A percentile compares a stretch with the other conserved stretches of the same genome.
phyloP scores from a whole-genome alignment of 331 rosid species.

The Pyrus hybrid region DNA sequence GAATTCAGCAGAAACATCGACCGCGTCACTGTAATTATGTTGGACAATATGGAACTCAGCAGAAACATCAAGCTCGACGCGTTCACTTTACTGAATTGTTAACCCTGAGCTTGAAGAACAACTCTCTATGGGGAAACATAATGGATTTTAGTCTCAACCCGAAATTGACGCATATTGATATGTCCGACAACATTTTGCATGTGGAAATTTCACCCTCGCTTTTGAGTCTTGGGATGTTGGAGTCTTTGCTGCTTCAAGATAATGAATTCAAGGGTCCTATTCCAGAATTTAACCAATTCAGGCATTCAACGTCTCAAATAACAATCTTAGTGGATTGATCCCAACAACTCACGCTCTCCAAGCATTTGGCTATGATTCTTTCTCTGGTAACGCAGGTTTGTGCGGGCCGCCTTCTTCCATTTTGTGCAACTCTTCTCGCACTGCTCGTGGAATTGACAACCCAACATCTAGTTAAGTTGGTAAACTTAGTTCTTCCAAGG shows the following conservation, averaged over 20 bases:
- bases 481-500: background rate
- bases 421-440: background rate
- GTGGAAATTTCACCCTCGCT: constrained; percentile 30
- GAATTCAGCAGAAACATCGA: constrained; percentile 29
- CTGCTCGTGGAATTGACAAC: background rate
- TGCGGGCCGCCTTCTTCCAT: constrained; percentile 24
- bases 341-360: constrained; percentile 25
- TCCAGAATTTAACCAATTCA: constrained; percentile 32
- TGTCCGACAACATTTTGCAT: constrained; percentile 21
- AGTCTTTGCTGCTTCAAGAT: constrained; percentile 25
- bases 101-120: constrained; percentile 34
- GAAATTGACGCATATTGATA: constrained; percentile 25
- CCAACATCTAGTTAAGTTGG: background rate
- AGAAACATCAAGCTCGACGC: constrained; percentile 12
- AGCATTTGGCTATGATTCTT: constrained; percentile 15
- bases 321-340: constrained; percentile 29
- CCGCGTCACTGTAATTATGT: constrained; percentile 8
- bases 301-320: constrained; percentile 39
- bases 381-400: constrained; percentile 20
- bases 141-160: constrained; percentile 26
- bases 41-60: constrained; percentile 22
- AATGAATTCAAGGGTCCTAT: constrained; percentile 28
- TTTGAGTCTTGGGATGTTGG: constrained; percentile 19
- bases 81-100: constrained; percentile 27
- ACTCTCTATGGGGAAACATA: constrained; percentile 18